These are phyloP conservation scores for Suillus alpinus DNA, from an alignment of 768 basidiomycete genomes.

Conservation along the genomic window DNA sequence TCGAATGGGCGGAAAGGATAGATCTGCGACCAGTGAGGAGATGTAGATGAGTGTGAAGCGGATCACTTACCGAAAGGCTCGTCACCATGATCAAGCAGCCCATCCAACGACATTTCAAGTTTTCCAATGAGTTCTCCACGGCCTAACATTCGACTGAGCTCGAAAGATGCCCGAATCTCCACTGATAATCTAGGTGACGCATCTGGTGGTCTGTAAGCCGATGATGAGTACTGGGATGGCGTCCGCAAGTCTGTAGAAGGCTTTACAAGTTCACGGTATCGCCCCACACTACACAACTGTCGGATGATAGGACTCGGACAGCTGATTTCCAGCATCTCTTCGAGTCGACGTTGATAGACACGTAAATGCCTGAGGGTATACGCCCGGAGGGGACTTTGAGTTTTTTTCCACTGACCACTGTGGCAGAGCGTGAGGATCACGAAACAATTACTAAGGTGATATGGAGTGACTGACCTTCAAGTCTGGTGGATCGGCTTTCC, in stretches of 20 bases:
- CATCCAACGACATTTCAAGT: background rate
- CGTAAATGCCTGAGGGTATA: background rate
- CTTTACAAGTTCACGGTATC: background rate
- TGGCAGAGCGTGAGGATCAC: background rate
- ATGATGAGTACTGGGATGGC: background rate
- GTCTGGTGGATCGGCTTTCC: background rate
- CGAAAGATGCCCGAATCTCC: background rate
- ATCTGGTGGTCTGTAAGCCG: background rate
- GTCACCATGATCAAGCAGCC: background rate
- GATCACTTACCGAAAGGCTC: background rate
- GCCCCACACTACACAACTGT: background rate
- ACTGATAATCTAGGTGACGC: background rate
- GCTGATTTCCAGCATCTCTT: background rate
- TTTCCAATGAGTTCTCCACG: background rate
- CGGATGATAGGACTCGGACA: background rate
- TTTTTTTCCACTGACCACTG: background rate
- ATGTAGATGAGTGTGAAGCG: background rate
- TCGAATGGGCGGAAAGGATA: background rate
- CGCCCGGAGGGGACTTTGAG: background rate
- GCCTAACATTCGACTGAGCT: background rate
- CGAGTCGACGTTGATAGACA: background rate
- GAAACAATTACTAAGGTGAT: background rate
- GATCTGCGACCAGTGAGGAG: background rate
- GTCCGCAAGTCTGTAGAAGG: background rate
- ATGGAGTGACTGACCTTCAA: background rate